Conservation (phyloP, 306 rosid genomes). For the Casuarina glauca region DNA sequence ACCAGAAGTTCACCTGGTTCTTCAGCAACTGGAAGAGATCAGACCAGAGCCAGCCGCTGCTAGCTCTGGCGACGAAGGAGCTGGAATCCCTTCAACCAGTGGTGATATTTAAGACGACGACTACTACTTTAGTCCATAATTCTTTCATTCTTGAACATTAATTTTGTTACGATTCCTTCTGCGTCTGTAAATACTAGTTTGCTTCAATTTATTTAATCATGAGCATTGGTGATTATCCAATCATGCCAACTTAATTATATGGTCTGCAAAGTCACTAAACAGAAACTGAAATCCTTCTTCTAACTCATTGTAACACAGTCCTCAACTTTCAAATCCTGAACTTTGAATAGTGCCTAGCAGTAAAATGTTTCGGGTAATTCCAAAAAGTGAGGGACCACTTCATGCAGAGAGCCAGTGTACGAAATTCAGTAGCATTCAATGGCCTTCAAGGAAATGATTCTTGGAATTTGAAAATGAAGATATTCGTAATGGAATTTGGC, state of each 20-base stretch:
- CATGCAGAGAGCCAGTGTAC: neutral
- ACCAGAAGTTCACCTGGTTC: conserved; percentile 70
- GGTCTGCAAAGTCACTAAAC: too few relatives aligned
- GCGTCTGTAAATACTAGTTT: conserved; percentile 41
- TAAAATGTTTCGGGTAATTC: neutral
- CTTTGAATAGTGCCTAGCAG: neutral
- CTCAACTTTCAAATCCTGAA: neutral
- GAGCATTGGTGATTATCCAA: neutral
- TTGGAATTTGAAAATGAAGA: neutral
- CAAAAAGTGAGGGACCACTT: neutral
- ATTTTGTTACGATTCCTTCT: conserved; percentile 29
- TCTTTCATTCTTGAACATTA: conserved; percentile 69
- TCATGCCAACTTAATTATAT: neutral
- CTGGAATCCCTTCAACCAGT: conserved; percentile 54
- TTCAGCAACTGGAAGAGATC: conserved; percentile 81
- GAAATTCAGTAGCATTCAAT: too few relatives aligned
- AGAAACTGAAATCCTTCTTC: too few relatives aligned
- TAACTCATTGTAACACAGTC: too few relatives aligned
- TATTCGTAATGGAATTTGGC: neutral
- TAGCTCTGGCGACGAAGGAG: conserved; percentile 59
- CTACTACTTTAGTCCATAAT: conserved; percentile 32
- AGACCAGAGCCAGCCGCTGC: conserved; percentile 47
- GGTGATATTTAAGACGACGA: conserved; percentile 14
- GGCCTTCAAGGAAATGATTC: too few relatives aligned
- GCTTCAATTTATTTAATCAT: conserved; percentile 5